Percentiles rank a stretch among this genome's conserved stretches.
These are phyloP conservation scores for Persicaria maculosa DNA, from an alignment of 148 eudicot species.

Conservation along the genomic window DNA sequence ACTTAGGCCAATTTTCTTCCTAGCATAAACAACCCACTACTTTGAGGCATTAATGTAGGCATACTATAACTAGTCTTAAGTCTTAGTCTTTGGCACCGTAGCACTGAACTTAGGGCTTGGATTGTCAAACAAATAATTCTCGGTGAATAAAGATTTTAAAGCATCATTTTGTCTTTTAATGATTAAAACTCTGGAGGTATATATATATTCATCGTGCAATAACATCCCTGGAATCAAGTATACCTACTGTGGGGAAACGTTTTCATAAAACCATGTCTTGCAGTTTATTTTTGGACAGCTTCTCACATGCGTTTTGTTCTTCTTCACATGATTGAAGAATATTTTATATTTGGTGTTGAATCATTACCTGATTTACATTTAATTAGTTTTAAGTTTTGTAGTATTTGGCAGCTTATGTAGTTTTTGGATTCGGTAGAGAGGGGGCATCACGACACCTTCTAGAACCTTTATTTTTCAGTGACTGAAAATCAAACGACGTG, in stretches of 20 bases:
- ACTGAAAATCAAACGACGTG: no score
- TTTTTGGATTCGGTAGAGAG: background rate
- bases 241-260: background rate
- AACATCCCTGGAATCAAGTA: background rate
- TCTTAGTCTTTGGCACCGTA: background rate
- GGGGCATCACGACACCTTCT: background rate
- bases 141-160: no score
- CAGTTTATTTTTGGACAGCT: background rate
- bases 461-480: background rate
- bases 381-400: background rate
- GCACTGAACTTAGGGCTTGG: background rate
- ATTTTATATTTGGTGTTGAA: no score
- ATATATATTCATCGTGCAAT: no score
- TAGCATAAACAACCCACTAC: background rate
- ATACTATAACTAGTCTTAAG: no score
- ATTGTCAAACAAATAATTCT: no score
- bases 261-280: background rate
- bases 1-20: background rate
- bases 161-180: no score
- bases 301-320: constrained; percentile 4
- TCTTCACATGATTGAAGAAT: background rate
- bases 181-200: no score
- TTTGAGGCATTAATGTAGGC: background rate
- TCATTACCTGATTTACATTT: no score
- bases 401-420: background rate